Evolutionary conservation across 1,139 yeast species (phyloP), one percentile per base, ranked within the genome.

Genomic region (Blastobotrys raffinosifermentans): DNA sequence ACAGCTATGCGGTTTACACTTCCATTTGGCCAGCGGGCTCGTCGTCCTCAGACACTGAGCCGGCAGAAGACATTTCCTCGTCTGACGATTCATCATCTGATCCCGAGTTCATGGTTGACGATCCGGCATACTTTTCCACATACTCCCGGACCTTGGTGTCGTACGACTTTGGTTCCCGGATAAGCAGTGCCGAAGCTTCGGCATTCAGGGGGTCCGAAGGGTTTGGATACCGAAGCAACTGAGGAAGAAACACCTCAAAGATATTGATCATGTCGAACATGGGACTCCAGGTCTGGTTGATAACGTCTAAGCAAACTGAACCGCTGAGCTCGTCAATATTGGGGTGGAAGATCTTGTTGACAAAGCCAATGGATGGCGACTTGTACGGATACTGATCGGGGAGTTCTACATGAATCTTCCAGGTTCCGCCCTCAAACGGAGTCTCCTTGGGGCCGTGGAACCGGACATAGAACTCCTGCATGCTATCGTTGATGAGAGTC

Each of bases 211-310:
- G 98, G 58, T 91, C 98, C 21, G 91, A 72, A 1, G 97, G 93
- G 54, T 91, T 91, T 18, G 97, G 97, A 55, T 91, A 91, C 43
- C 93, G 74, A 45, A 91, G 67, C 43, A 91, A 67, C 54, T 93
- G 98, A 9, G 98, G 98, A 47, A 91, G 66, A 65, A 91, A 91
- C 55, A 87, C 82, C 56, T 91, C 97, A 58, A 91, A 87, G 26
- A 91, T 85, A 59, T 91, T 91, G 50, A 81, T 69, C 51, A 89
- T 72, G 38, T 58, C 43, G 67, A 87, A 91, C 89, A 91, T 84
- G 2, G 98, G 98, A 31, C 94, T 83, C 98, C 98, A 91, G 1
- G 97, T 87, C 57, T 91, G 96, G 61, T 91, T 91, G 49, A 91
- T 89, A 23, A 91, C 98, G 57, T 91, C 98, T 42, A 91, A 75